Evolutionary conservation across 1,139 yeast species (phyloP), one percentile per base, ranked within the genome.

Genomic region (Wickerhamomyces sp.): DNA sequence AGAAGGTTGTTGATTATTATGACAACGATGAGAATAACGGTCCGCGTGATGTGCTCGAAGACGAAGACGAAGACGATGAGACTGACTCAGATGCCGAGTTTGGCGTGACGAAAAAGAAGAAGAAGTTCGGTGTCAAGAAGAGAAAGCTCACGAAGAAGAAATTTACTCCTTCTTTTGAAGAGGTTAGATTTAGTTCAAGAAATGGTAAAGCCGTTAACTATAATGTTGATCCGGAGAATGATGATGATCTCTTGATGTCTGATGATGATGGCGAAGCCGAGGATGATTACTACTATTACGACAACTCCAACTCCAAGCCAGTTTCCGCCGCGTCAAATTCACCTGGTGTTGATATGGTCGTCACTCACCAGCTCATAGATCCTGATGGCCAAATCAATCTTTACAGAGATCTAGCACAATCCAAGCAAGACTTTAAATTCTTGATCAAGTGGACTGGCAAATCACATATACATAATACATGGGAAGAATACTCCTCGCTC

Each of bases 391-490:
- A 54, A 28, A 56, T 64, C 10, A 66, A 59, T 42, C 46, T 55
- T 16, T 70, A 70, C 12, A 63, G 68, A 32, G 61, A 57, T 30
- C 42, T 64, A 23, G 46, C 64, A 18, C 79, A 75, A 41, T 78
- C 84, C 17, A 80, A 79, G 46, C 61, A 62, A 31, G 80, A 77
- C 41, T 79, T 67, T 51, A 66, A 77, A 36, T 83, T 77, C 55
- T 62, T 78, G 46, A 74, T 93, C 47, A 93, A 93, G 61, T 93
- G 99, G 98, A 71, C 75, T 18, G 86, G 76, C 36, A 70, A 78
- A 41, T 86, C 96, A 13, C 98, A 93, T 62, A 68, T 91, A 45
- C 99, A 91, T 62, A 91, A 91, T 56, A 82, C 96, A 1, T 93
- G 97, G 97, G 96, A 89, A 57, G 58, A 75, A 2, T 89, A 83